Evolutionary conservation across 768 basidiomycete genomes (phyloP).

Genomic region (Neoboletus subvelutipes): DNA sequence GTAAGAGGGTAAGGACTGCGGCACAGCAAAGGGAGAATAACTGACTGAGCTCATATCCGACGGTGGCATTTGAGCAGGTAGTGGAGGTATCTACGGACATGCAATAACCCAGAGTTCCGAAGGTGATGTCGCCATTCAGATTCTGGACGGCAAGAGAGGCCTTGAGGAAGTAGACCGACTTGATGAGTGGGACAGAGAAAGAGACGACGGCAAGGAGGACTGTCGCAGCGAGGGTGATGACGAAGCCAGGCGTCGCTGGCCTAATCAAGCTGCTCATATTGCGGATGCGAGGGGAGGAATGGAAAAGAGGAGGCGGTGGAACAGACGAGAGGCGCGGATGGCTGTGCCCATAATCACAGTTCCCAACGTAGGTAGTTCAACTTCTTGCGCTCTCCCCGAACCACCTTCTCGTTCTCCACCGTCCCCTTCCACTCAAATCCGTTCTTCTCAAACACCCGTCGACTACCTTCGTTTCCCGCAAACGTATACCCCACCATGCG

Average conservation of each 20-base stretch:
- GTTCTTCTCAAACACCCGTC: conserved; percentile 66
- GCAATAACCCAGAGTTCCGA: conserved; percentile 93
- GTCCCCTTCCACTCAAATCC: conserved; percentile 48
- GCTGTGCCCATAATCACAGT: conserved; percentile 12
- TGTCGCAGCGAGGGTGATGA: conserved; percentile 79
- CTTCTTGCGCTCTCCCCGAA: conserved; percentile 38
- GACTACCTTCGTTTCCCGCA: conserved; percentile 57
- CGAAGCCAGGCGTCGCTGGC: conserved; percentile 87
- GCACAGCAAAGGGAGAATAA: conserved; percentile 11
- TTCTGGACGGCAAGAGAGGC: conserved; percentile 54
- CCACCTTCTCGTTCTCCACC: conserved; percentile 38
- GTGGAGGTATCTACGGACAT: conserved; percentile 51
- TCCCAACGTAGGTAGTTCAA: conserved; percentile 39
- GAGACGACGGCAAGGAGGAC: conserved; percentile 80
- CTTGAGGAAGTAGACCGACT: conserved; percentile 86
- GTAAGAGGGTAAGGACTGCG: conserved; percentile 8
- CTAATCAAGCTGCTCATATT: conserved; percentile 64
- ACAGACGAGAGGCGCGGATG: not conserved
- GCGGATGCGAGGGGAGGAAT: not conserved
- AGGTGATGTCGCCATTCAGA: conserved; percentile 62
- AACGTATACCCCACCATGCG: conserved; percentile 46
- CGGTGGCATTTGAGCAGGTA: conserved; percentile 74
- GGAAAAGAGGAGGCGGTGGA: not conserved
- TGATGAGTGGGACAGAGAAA: conserved; percentile 89
- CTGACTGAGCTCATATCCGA: conserved; percentile 89